Base-by-base conservation (phyloP, 495 filamentous ascomycete species). In the Tuber melanosporum region DNA sequence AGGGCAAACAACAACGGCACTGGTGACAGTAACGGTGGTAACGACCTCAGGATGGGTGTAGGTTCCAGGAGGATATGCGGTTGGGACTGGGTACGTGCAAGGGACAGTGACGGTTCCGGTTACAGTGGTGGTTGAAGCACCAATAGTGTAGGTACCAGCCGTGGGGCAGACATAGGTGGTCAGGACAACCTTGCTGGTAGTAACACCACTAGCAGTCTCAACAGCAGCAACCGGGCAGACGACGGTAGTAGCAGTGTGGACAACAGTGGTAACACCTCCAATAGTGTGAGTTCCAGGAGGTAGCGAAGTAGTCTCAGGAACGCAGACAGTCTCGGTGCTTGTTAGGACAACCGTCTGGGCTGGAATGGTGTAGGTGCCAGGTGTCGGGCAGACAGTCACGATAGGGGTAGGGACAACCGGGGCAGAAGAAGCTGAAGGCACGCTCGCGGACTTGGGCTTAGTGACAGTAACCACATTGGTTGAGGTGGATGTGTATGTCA, bases 91-190 rank as follows among this genome's bases (percentile, higher is more conserved):
- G 86, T 91, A 89, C 78, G 91, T 89, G 70, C 89, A 82, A 45
- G 88, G 88, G 79, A 89, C 89, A 75, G 85, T 86, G 79, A 84
- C 84, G 71, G 87, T 85, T 46, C 85, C 81, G 73, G 87, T 85
- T 71, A 89, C 87, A 42, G 84, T 84, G 75, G 90, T 91, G 82
- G 91, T 92, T 83, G 87, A 88, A 41, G 91, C 91, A 79, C 88
- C 91, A 81, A 95, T 91, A 83, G 91, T 93, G 87, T 94, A 94
- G 75, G 91, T 94, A 84, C 92, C 92, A 83, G 92, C 87, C 66
- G 86, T 86, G 80, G 93, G 91, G 91, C 92, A 94, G 81, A 91
- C 89, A 84, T 91, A 94, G 82, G 91, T 92, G 81, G 88, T 90
- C 85, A 88, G 87, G 83, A 92, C 88, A 82, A 92, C 85, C 86